These are phyloP conservation scores for Candida pseudoviswanathii DNA, from an alignment of 1,139 yeast species.

Conservation along the genomic window DNA sequence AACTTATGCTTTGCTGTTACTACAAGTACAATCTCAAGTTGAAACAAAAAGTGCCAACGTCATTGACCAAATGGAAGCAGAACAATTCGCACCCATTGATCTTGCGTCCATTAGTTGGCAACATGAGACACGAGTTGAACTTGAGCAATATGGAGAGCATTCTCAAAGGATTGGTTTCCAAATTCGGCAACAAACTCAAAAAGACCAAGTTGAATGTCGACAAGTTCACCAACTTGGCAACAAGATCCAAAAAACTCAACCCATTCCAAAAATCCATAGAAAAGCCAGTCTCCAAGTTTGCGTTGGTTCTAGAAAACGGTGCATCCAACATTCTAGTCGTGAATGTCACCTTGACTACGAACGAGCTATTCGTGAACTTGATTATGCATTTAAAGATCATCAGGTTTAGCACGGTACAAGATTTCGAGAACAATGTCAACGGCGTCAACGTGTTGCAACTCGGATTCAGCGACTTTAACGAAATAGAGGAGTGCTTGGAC, in stretches of 20 bases:
- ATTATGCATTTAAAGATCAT: constrained; percentile 35
- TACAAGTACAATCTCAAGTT: constrained; percentile 53
- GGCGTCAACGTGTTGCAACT: constrained; percentile 47
- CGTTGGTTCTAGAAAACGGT: constrained; percentile 18
- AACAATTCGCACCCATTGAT: constrained; percentile 51
- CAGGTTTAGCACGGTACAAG: constrained; percentile 31
- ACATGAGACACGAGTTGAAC: constrained; percentile 61
- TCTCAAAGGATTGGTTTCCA: constrained; percentile 31
- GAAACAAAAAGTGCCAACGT: constrained; percentile 50
- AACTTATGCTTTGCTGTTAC: constrained; percentile 62
- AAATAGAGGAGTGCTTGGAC: constrained; percentile 64
- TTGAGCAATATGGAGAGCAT: constrained; percentile 45
- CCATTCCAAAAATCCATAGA: constrained; percentile 46
- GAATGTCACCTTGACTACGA: constrained; percentile 37
- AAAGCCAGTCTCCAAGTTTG: constrained; percentile 33
- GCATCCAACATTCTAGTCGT: constrained; percentile 26
- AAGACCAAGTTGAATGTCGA: constrained; percentile 20
- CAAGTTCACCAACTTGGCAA: constrained; percentile 24
- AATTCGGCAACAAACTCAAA: constrained; percentile 22
- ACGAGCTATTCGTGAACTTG: constrained; percentile 45
- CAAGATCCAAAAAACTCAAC: constrained; percentile 21
- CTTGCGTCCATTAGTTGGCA: constrained; percentile 69
- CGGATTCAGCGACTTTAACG: constrained; percentile 59
- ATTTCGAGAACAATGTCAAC: constrained; percentile 32
- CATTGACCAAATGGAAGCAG: constrained; percentile 55